Base-by-base conservation (phyloP, 2,329 filamentous ascomycete species). In the Calonectria naviculata region DNA sequence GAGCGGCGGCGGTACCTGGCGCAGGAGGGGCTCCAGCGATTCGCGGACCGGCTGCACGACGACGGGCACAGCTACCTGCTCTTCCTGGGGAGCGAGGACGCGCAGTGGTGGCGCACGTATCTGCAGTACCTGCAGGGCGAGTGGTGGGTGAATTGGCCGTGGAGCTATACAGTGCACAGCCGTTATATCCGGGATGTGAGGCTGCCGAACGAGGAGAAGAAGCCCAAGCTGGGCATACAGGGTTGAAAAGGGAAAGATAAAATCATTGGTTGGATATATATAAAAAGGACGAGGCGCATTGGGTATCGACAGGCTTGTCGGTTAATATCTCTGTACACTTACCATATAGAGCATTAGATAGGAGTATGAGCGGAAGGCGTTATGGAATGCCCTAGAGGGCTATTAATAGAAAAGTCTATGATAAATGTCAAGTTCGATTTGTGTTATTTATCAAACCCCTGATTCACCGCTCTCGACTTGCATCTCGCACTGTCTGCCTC, bases 51-150 rank as follows among this genome's bases (percentile, higher is more conserved):
- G 31, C 62, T 70, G 7, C 62, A 61, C 34, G 44, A 36, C n/a
- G 54, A 70, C 44, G 34, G 54, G 2, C 61, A 66, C 34, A 70
- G 62, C 44, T 65, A 61, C 36, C 54, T 70, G 9, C 42, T 70
- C 5, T 66, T 70, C 28, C 67, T 70, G 26, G 62, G 67, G n/a
- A 65, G 67, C 52, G 52, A 65, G 24, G 67, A 70, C 34, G 62
- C 61, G 12, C 61, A 70, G 62, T 70, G 67, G 67, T 70, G 67
- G 67, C 62, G 62, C 52, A 65, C 52, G 6, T 62, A 65, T 38
- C 26, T 70, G 21, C 62, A 65, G 28, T 41, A 54, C 13, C n/a
- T 70, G 13, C 54, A 54, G n/a, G 67, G 67, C 44, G 67, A 70
- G 44, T 70, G 67, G 62, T 70, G 67, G 62, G 44, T 62, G 38